These are phyloP conservation scores for Parafenestella ontariensis DNA, from an alignment of 2,329 filamentous ascomycete species.

Conservation along the genomic window DNA sequence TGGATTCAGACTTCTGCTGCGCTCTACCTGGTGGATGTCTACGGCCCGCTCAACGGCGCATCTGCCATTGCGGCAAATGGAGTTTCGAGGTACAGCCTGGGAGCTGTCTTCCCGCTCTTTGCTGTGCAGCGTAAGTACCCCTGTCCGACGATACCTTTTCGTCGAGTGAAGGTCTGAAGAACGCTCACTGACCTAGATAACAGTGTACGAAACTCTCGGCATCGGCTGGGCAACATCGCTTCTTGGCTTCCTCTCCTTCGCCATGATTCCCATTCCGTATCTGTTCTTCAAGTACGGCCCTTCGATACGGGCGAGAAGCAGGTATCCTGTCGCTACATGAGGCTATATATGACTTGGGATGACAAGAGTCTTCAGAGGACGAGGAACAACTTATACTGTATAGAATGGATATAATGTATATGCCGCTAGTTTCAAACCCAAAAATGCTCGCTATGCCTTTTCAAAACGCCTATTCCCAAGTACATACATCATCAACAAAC, in stretches of 20 bases:
- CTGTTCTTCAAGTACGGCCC: conserved; percentile 38
- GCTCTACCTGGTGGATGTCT: conserved; percentile 42
- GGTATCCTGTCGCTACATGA: conserved; percentile 21
- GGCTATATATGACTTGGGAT: not conserved
- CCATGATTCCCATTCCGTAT: conserved; percentile 40
- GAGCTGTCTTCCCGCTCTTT: conserved; percentile 47
- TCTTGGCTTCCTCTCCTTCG: conserved; percentile 49
- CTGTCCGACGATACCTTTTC: too few species aligned
- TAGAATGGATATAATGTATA: not conserved
- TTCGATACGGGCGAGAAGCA: conserved; percentile 30
- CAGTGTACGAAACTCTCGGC: conserved; percentile 44
- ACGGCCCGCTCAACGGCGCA: conserved; percentile 42
- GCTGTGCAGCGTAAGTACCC: conserved; percentile 46
- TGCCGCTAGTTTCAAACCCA: not conserved
- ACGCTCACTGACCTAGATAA: not conserved
- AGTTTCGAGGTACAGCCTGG: conserved; percentile 47
- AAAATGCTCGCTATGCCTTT: not conserved
- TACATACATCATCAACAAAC: not conserved
- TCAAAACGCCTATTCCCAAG: not conserved
- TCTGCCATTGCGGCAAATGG: conserved; percentile 50
- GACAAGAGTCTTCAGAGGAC: too few species aligned
- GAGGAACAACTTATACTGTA: not conserved
- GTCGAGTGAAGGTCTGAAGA: not conserved
- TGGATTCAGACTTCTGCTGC: conserved; percentile 30
- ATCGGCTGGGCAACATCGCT: conserved; percentile 51